phyloP scores from a whole-genome alignment of 306 rosid genomes.

The Oxytropis ochrocephala region DNA sequence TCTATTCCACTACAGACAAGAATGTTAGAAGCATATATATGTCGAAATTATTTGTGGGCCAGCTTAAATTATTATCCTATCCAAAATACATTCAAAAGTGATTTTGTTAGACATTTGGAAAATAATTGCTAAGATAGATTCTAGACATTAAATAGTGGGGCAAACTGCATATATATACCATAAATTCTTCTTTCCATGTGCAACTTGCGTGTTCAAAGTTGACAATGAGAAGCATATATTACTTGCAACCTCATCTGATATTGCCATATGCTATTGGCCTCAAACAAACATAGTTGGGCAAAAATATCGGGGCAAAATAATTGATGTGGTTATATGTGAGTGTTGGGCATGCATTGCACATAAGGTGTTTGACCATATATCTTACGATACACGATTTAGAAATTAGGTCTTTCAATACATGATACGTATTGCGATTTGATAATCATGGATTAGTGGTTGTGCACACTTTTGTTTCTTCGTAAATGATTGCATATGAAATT shows the following conservation, averaged over 20 bases:
- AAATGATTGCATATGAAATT: no score
- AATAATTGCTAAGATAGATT: constrained; percentile 21
- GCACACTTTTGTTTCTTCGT: no score
- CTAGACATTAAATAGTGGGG: constrained; percentile 15
- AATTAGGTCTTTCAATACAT: no score
- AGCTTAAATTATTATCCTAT: not conserved
- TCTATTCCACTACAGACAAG: no score
- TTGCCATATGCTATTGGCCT: not conserved
- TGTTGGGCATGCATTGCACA: no score
- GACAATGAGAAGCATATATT: constrained; percentile 1
- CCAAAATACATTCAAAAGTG: not conserved
- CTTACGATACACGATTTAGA: no score
- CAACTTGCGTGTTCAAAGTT: constrained; percentile 11
- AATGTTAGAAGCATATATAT: not conserved
- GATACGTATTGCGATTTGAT: no score
- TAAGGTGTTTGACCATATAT: no score
- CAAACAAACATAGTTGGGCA: not conserved
- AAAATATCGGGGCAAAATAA: not conserved
- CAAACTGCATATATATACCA: not conserved
- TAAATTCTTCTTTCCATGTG: not conserved
- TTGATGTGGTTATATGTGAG: no score
- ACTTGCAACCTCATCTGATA: not conserved
- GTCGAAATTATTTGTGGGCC: constrained; percentile 19
- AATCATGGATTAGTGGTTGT: no score
- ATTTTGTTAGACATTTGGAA: not conserved